Conservation (phyloP, 345 rosid species). For the Boechera stricta region DNA sequence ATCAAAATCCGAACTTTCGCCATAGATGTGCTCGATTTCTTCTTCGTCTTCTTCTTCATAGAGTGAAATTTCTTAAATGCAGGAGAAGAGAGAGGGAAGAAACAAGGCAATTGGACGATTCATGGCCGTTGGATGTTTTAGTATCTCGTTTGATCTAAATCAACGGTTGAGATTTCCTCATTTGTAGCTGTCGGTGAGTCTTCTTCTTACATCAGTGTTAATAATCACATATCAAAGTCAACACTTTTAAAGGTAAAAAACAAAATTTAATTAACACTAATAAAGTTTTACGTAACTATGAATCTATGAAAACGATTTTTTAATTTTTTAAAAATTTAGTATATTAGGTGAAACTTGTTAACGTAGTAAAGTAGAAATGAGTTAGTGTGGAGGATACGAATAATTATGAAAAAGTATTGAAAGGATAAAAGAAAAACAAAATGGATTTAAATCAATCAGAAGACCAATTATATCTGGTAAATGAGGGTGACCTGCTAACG, state of each 20-base stretch:
- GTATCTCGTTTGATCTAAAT: background rate
- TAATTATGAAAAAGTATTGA: conserved; percentile 14
- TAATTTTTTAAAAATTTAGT: background rate
- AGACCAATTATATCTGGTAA: conserved; percentile 29
- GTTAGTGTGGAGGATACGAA: conserved; percentile 37
- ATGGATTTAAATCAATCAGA: background rate
- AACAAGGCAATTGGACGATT: conserved; percentile 10
- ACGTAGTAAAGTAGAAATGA: conserved; percentile 37
- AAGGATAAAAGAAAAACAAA: conserved; percentile 1
- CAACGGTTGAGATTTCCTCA: conserved; percentile 27
- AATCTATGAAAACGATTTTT: background rate
- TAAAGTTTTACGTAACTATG: conserved; percentile 20
- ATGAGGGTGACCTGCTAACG: conserved; percentile 28
- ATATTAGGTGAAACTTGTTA: conserved; percentile 34
- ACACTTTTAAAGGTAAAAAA: conserved; percentile 2
- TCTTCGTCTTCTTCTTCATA: conserved; percentile 21
- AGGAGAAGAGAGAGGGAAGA: conserved; percentile 8
- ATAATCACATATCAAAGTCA: conserved; percentile 30
- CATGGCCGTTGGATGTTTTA: conserved; percentile 19
- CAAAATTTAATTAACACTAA: background rate
- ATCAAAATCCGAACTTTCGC: conserved; percentile 47
- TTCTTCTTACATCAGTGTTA: background rate
- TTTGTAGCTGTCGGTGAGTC: conserved; percentile 32
- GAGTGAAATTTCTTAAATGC: conserved; percentile 35
- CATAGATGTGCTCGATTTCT: conserved; percentile 43